Base-by-base conservation (phyloP, 257 asterid species). In the Oldenlandia corymbosa region DNA sequence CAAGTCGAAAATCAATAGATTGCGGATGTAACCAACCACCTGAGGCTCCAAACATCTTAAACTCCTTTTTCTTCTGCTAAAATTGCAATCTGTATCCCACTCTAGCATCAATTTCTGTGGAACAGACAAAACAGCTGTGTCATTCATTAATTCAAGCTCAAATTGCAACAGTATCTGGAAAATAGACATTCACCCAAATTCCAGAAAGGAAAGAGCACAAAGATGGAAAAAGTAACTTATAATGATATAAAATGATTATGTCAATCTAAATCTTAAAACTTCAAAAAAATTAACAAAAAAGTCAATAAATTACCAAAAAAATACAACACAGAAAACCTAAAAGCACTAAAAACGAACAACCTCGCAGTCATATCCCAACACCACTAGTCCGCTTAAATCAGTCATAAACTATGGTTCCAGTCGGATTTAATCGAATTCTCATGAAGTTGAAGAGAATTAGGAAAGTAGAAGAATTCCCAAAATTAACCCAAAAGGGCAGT, bases 31-130 rank as follows among this genome's bases (percentile, higher is more conserved):
- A 67, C 66, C 50, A 64, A 39, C 55, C 64, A 45, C 20, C 70
- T 60, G 60, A 30, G 58, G 58, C 72, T 60, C 68, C 37, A 42
- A 62, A 54, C 79, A 78, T 67, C 50, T 72, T 58, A 70, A 56
- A 73, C 8, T 61, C 31, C 52, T 36, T 34, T 58, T 71, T 51
- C 26, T 50, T 56, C 57, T 52, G 65, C 65, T 60, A 47, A 58
- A 57, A 51, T 17, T 26, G 60, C 71, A 56, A 69, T 60, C 66
- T 61, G 34, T 46, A 36, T n/a, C 68, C 75, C 41, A 21, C 64
- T 54, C 51, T 45, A 8, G 47, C 66, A 64, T 71, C 69, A 71
- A 62, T 54, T 56, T 65, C 80, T 58, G 73, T 65, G 4, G 37
- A 57, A 34, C n/a, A 56, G 46, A 61, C 2, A 6, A 37, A 58